Base-by-base conservation (phyloP, 768 basidiomycete genomes). In the Collybia sordida region DNA sequence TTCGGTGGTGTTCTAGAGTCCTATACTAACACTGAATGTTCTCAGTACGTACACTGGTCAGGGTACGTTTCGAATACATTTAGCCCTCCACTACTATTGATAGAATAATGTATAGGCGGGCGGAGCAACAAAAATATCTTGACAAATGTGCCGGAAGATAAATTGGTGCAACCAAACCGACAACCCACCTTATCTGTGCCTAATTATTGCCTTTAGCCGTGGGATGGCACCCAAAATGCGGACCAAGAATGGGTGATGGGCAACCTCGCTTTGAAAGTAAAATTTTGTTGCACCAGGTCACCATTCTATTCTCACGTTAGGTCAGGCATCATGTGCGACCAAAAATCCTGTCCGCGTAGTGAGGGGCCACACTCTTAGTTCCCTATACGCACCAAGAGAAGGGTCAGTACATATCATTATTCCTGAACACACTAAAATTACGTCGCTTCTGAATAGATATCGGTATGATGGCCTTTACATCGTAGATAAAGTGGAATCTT, bases 331-430 rank as follows among this genome's bases (percentile, higher is more conserved):
- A 3, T 46, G 1, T 17, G 0, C 47, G 15, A 71, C 60, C 1
- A 58, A 50, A 25, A 59, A 57, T 15, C 72, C 71, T 0, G 70
- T 75, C 0, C 66, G 73, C 37, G 73, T 74, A 9, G 38, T 72
- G 23, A 62, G 73, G n/a, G 73, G 73, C 19, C 42, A 48, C 38
- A 52, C 38, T 5, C 50, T 53, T 6, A 47, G 47, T 9, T 56
- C 45, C 9, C 47, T 37, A 21, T 64, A 58, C 45, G 63, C 64
- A 24, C 64, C 64, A 6, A 23, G 37, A 14, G 45, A 57, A 52
- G 64, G 64, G 64, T 57, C 34, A 25, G 55, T 62, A 22, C 27
- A 40, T 17, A 12, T 14, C 21, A 2, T 17, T 15, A 34, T n/a
- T 12, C 3, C 25, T 14, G 12, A n/a, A 2, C 15, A 6, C 1